Evolutionary conservation across 2,329 filamentous ascomycete species (phyloP), one percentile per base, ranked within the genome.

Genomic region (Hypoxylon sp.): DNA sequence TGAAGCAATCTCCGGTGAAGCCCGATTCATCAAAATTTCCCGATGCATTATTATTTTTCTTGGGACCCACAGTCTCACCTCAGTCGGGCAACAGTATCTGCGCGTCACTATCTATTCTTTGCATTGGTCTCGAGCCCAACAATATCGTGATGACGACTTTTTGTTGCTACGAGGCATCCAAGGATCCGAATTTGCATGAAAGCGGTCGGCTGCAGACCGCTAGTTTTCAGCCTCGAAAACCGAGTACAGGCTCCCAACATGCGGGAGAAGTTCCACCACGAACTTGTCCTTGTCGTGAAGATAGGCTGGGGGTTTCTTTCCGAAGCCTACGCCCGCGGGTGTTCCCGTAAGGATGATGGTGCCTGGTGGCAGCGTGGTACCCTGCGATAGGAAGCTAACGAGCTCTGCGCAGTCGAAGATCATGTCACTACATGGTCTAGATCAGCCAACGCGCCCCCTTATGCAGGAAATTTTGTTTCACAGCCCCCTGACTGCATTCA

Each of bases 331-430:
- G 6, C 81, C 81, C 0, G 81, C 79, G 1, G 81, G 81, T 0
- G 80, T 83, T 2, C 82, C 82, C 0, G 82, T 83, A 59, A 83
- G 79, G 52, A 84, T 83, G 13, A 82, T 73, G 0, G 79, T 84
- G 0, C 81, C 81, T 1, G 76, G 72, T 2, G 74, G 79, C 3
- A 83, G 75, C 1, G 81, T 84, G 0, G 82, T 82, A 19, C 82
- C 77, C 65, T 82, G 81, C 0, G 81, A 83, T 10, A 82, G 60
- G 60, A 82, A 83, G 75, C 78, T 81, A 32, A 83, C 73, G 2
- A 83, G 70, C 68, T 80, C 78, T 11, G 67, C 52, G 58, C 61
- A 70, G 38, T 61, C 28, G 56, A 72, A 71, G 38, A 71, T 63
- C 67, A 71, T 63, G 49, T 71, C 70, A 30, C 84, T 87, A 30